phyloP scores from a whole-genome alignment of 2,329 filamentous ascomycete genomes.

The Zasmidium cellare region DNA sequence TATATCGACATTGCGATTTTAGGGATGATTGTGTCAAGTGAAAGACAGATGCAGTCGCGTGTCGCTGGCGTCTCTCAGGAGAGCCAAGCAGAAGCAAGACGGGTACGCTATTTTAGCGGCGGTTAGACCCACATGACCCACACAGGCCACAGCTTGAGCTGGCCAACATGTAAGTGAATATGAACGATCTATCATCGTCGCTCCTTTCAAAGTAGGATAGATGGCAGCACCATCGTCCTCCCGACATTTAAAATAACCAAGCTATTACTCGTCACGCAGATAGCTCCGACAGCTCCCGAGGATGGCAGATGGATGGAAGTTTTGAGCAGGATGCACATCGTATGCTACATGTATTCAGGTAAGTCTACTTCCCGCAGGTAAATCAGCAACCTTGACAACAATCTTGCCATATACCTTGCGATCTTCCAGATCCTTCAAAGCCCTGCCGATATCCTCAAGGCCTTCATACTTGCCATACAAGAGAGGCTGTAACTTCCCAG shows the following conservation, averaged over 20 bases:
- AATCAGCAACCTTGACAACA: constrained; percentile 46
- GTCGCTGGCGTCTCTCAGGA: neutral
- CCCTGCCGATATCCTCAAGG: constrained; percentile 50
- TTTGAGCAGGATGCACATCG: too few species aligned
- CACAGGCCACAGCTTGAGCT: too few species aligned
- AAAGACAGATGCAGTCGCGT: neutral
- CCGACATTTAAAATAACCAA: too few species aligned
- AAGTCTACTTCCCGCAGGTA: constrained; percentile 24
- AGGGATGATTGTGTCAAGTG: neutral
- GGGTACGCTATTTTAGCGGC: neutral
- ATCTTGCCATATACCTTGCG: constrained; percentile 59
- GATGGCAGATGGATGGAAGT: too few species aligned
- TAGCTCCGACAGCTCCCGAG: too few species aligned
- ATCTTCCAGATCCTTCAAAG: constrained; percentile 52
- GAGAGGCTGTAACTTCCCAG: constrained; percentile 51
- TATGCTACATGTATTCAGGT: constrained; percentile 6
- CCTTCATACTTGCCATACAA: constrained; percentile 54
- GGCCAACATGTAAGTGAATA: neutral
- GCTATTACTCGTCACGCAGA: too few species aligned
- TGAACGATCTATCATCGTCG: too few species aligned
- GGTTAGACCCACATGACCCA: neutral
- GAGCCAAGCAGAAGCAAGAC: neutral
- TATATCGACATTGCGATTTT: neutral
- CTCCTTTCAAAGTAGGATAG: too few species aligned
- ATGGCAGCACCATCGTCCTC: too few species aligned